Base-by-base conservation (phyloP, 2,329 filamentous ascomycete genomes). In the Cyphellophora attinorum region DNA sequence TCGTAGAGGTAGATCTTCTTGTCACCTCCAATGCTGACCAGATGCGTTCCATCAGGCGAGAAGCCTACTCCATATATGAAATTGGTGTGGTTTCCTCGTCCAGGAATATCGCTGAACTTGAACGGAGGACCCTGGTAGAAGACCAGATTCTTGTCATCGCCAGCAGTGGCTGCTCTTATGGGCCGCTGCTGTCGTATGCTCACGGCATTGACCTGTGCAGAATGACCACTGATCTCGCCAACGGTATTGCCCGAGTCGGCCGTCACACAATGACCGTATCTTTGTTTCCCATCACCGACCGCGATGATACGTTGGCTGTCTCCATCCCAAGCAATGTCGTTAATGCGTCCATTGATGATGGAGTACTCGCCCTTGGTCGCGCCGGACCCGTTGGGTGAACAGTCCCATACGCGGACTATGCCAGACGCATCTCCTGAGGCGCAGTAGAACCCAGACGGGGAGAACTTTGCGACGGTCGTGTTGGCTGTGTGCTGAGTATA, bases 251-350 rank as follows among this genome's bases (percentile, higher is more conserved):
- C 91, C 54, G 85, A 93, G 61, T 96, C 91, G 48, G 84, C 85
- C 17, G 85, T 95, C 56, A 96, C 86, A 65, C 85, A 94, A 58
- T 89, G 84, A 11, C 89, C 89, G 56, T 85, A 95, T 37, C 85
- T 76, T 64, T 96, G 86, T 54, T 89, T 88, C 33, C 91, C 91
- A 50, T 96, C 84, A 29, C 91, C 91, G 4, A 98, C 89, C 3
- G 89, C 91, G 52, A 96, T 95, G 54, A 98, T 81, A 32, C 91
- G 81, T 65, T 95, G 88, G 41, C 84, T 93, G 61, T 98, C 91
- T 38, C 88, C 89, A 53, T 96, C 91, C 88, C 91, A 98, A 1
- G 86, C 89, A 46, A 98, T 76, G 57, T 98, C 91, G 56, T 94
- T 93, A 62, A 98, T 89, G 35, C 85, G 81, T 10, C 91, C 91